Evolutionary conservation across 1,284 basidiomycete genomes (phyloP), one percentile per base, ranked within the genome.

Genomic region (Marasmius fiardii): DNA sequence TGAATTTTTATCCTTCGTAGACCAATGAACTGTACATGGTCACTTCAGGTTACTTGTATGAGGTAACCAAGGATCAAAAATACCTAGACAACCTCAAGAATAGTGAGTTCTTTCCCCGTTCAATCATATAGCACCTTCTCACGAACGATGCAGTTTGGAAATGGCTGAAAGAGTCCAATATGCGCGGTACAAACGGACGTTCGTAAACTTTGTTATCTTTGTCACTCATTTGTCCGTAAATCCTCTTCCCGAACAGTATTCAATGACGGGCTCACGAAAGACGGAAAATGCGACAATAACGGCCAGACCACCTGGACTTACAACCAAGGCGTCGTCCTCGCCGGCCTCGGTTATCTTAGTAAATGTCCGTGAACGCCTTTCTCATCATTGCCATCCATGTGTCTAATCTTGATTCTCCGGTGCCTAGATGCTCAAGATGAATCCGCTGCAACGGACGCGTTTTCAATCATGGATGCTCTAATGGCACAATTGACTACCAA

Each of bases 1-100:
- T 18, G 31, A 14, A 20, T 43, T 20, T 10, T 34, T 35, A 21
- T 20, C 23, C 18, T 24, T 11, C 24, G 20, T 49, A 57, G 60
- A 64, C 62, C 20, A 64, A 62, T 53, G 62, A 64, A 43, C 57
- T 64, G 18, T 64, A 61, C 33, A 56, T 62, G 41, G 60, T 59
- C 12, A 53, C 56, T 18, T 64, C 62, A 5, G 62, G 61, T 11
- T 60, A 57, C 39, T 23, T 62, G 43, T 62, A 60, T 56, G 62
- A 64, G n/a, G 56, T 48, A 5, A 61, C 60, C n/a, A 51, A 59
- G 21, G 58, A 64, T n/a, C 35, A 28, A 16, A 34, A 58, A 35
- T 64, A 64, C 37, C 47, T 64, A 21, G 48, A 47, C 24, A 62
- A 62, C 43, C 34, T 56, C 34, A 35, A 64, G 23, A 54, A 28